Base-by-base conservation (phyloP, 805 yeast species). In the Yarrowia porcina region DNA sequence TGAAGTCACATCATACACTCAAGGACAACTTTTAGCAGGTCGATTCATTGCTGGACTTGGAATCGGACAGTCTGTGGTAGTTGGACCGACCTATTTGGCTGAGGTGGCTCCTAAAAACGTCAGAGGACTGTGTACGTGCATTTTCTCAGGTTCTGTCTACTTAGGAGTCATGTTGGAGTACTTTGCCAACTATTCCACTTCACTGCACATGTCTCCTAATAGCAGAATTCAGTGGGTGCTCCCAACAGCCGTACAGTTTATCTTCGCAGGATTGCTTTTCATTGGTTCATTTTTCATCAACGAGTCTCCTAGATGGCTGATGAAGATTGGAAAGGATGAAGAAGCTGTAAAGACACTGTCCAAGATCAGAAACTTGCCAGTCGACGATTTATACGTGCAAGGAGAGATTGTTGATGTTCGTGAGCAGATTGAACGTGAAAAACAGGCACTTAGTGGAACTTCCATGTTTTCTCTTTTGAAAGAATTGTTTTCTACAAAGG, bases 71-170 rank as follows among this genome's bases (percentile, higher is more conserved):
- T 80, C 86, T 5, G 79, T 81, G 15, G 82, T 83, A 15, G 76
- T 80, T 65, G 86, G 85, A 9, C 86, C 86, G 12, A 75, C 82
- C 50, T 82, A 82, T 67, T 68, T 82, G 56, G 77, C 83, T 1
- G 87, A 83, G 68, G 77, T 80, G 35, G 75, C 85, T 11, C 86
- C 87, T n/a, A 74, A 76, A 47, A 72, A 78, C 35, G 77, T 80
- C 63, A 76, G 87, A 71, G 86, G 86, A 44, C 66, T 80, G 49
- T 78, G 82, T 68, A 78, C 77, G 50, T 79, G 83, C 72, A 71
- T 82, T 35, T 83, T 82, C 68, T 79, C 84, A 4, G 86, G 87
- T 65, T 81, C 84, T 8, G 86, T 83, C 28, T 83, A 83, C 67
- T 71, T 83, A 15, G 87, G 87, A 41, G 75, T 81, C 27, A 75